Conservation (phyloP, 495 filamentous ascomycete genomes). For the Penicillium simplicissimum region DNA sequence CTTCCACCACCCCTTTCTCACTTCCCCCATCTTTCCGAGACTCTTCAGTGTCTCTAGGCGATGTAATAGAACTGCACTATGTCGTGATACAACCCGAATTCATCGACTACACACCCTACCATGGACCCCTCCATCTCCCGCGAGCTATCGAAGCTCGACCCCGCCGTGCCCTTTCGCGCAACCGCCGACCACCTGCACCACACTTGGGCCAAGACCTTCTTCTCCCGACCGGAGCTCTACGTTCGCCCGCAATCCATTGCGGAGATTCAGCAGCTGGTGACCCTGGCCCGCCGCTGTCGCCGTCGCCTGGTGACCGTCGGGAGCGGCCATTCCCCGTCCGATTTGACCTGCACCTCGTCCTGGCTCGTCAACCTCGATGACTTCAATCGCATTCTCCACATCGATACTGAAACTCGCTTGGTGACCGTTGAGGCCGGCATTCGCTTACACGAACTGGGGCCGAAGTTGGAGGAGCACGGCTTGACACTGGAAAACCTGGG, state of each 20-base stretch:
- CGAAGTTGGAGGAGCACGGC: conserved; percentile 67
- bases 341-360: conserved; percentile 88
- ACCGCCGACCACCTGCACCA: conserved; percentile 70
- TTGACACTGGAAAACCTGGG: conserved; percentile 86
- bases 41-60: not conserved
- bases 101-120: not conserved
- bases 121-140: conserved; percentile 52
- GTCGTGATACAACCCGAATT: conserved; percentile 8
- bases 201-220: conserved; percentile 96
- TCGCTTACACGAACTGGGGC: conserved; percentile 67
- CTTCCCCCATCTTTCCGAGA: conserved; percentile 6
- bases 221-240: conserved; percentile 83
- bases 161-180: conserved; percentile 73
- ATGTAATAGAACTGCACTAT: conserved; percentile 20
- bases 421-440: conserved; percentile 87
- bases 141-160: conserved; percentile 58
- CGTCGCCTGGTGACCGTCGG: conserved; percentile 79
- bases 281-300: conserved; percentile 76
- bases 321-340: conserved; percentile 86
- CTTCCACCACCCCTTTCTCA: conserved; percentile 4
- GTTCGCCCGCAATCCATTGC: conserved; percentile 73
- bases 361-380: conserved; percentile 95
- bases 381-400: conserved; percentile 67
- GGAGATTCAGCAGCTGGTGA: conserved; percentile 82
- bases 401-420: conserved; percentile 61